phyloP scores from a whole-genome alignment of 1,284 basidiomycete genomes.

The Xanthoconium separans region DNA sequence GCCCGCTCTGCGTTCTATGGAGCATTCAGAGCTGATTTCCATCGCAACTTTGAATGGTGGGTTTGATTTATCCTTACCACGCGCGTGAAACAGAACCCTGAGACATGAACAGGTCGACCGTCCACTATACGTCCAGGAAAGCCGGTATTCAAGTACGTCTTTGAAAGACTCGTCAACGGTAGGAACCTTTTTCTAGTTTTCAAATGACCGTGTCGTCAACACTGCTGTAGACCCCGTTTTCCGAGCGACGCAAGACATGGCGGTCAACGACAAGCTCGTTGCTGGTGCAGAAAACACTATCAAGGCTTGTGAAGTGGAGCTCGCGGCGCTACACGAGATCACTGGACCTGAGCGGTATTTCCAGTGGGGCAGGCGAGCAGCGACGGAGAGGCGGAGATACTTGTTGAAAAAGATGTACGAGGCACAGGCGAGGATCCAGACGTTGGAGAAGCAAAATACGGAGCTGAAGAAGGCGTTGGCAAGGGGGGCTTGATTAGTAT shows the following conservation, averaged over 20 bases:
- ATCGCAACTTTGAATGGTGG: slow-evolving; percentile 76
- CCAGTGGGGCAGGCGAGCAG: slow-evolving; percentile 43
- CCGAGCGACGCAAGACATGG: slow-evolving; percentile 79
- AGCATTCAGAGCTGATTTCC: slow-evolving; percentile 86
- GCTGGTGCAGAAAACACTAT: slow-evolving; percentile 66
- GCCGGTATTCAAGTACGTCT: slow-evolving; percentile 86
- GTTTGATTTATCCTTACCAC: slow-evolving; percentile 10
- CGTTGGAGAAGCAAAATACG: slow-evolving; percentile 66
- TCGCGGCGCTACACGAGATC: slow-evolving; percentile 65
- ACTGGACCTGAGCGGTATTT: slow-evolving; percentile 42
- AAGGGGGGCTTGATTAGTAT: slow-evolving; percentile 26
- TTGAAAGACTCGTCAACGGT: slow-evolving; percentile 79
- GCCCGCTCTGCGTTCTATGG: slow-evolving; percentile 77
- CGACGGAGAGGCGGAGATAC: slow-evolving; percentile 65
- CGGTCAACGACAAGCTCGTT: slow-evolving; percentile 75
- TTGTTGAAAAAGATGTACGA: slow-evolving; percentile 74
- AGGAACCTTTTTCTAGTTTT: slow-evolving; percentile 14
- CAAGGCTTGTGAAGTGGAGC: slow-evolving; percentile 74
- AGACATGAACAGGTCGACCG: slow-evolving; percentile 62
- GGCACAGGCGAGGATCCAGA: slow-evolving; percentile 65
- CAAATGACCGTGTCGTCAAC: background rate
- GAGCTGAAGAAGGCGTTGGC: slow-evolving; percentile 64
- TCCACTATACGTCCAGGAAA: slow-evolving; percentile 85
- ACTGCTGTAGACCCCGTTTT: slow-evolving; percentile 68
- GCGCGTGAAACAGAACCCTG: background rate